Conservation (phyloP, 1,284 basidiomycete genomes). For the Mycosarcoma maydis region DNA sequence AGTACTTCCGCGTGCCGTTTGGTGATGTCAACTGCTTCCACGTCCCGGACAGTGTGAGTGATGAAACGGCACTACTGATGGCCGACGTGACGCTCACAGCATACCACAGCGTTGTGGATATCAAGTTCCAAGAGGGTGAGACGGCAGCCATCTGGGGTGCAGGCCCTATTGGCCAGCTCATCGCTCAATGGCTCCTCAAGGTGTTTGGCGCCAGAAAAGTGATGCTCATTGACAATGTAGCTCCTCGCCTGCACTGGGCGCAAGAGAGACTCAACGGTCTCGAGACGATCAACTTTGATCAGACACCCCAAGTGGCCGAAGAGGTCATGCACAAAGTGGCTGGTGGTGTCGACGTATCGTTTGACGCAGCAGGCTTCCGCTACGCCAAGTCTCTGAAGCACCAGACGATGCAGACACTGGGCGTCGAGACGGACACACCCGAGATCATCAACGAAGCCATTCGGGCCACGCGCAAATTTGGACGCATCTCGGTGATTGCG, state of each 20-base stretch:
- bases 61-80: slow-evolving; percentile 71
- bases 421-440: slow-evolving; percentile 79
- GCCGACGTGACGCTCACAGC: slow-evolving; percentile 78
- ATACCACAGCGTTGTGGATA: slow-evolving; percentile 79
- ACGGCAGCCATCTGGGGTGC: slow-evolving; percentile 75
- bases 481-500: slow-evolving; percentile 44
- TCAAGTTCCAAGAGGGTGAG: slow-evolving; percentile 75
- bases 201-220: slow-evolving; percentile 78
- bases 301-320: slow-evolving; percentile 71
- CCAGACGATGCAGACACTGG: slow-evolving; percentile 76
- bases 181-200: slow-evolving; percentile 73
- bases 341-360: slow-evolving; percentile 60
- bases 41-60: slow-evolving; percentile 70
- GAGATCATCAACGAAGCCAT: slow-evolving; percentile 79
- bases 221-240: slow-evolving; percentile 77
- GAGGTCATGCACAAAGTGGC: slow-evolving; percentile 75
- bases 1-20: slow-evolving; percentile 73
- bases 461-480: slow-evolving; percentile 72
- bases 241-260: slow-evolving; percentile 75
- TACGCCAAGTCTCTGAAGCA: slow-evolving; percentile 69
- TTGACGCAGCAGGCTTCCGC: slow-evolving; percentile 52
- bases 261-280: slow-evolving; percentile 71
- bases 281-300: slow-evolving; percentile 75
- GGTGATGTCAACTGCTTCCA: slow-evolving; percentile 78
- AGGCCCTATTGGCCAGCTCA: slow-evolving; percentile 75